Conservation (phyloP, 1,284 basidiomycete species). For the Puccinia coronata region DNA sequence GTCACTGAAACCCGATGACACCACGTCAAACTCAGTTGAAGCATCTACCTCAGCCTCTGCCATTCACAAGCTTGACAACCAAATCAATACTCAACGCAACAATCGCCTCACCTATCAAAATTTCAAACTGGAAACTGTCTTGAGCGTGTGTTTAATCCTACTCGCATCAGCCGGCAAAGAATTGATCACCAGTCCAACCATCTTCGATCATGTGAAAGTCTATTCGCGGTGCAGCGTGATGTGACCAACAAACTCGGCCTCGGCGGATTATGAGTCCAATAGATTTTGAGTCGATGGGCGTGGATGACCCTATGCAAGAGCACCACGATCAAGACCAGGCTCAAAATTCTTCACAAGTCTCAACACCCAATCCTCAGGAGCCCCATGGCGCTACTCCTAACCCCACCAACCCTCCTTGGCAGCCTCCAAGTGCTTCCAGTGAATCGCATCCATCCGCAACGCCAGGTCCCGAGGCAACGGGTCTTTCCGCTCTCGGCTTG, state of each 20-base stretch:
- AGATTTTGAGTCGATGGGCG: constrained; percentile 58
- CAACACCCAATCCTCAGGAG: constrained; percentile 3
- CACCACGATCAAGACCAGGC: constrained; percentile 51
- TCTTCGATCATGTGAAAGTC: constrained; percentile 56
- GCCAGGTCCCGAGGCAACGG: constrained; percentile 15
- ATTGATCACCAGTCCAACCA: constrained; percentile 56
- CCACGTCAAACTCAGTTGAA: not conserved
- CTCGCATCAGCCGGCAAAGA: constrained; percentile 60
- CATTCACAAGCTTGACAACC: constrained; percentile 55
- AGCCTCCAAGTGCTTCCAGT: not conserved
- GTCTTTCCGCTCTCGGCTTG: constrained; percentile 10
- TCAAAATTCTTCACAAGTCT: constrained; percentile 31
- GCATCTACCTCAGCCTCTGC: constrained; percentile 53
- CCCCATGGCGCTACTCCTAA: constrained; percentile 4
- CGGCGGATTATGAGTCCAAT: constrained; percentile 55
- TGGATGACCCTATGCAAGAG: constrained; percentile 58
- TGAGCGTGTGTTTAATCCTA: constrained; percentile 59
- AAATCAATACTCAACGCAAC: not conserved
- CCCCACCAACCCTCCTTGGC: constrained; percentile 15
- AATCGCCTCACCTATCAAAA: constrained; percentile 54
- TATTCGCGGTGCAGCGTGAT: constrained; percentile 60
- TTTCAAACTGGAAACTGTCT: constrained; percentile 57
- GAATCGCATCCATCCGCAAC: constrained; percentile 12
- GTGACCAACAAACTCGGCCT: constrained; percentile 57
- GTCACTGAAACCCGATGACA: constrained; percentile 50